A percentile compares a stretch with the other conserved stretches of the same genome.
phyloP scores from a whole-genome alignment of 2,329 filamentous ascomycete species.

The Diplodia corticola region DNA sequence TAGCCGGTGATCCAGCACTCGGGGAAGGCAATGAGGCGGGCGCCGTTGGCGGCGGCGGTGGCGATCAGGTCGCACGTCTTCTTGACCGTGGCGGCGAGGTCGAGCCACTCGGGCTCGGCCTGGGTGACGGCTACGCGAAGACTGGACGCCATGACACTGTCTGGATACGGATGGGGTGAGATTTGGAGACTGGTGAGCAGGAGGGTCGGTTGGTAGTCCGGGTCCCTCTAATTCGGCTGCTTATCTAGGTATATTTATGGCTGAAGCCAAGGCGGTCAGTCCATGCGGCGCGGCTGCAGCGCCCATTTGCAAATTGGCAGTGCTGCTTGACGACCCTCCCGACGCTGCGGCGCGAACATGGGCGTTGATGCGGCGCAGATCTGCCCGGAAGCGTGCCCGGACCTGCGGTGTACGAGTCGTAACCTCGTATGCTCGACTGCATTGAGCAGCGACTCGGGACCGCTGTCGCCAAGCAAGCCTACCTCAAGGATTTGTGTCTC shows the following conservation, averaged over 20 bases:
- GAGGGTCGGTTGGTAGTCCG: not conserved
- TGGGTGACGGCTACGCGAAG: slow-evolving; percentile 54
- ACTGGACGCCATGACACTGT: not conserved
- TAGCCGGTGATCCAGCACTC: slow-evolving; percentile 51
- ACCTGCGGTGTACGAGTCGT: not conserved
- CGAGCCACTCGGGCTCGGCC: slow-evolving; percentile 62
- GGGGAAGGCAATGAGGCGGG: slow-evolving; percentile 54
- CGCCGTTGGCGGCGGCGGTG: slow-evolving; percentile 55
- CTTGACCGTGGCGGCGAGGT: slow-evolving; percentile 54
- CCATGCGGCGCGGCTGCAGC: not conserved
- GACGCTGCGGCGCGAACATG: not conserved
- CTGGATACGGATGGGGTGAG: not conserved
- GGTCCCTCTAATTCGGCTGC: not conserved
- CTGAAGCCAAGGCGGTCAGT: not conserved
- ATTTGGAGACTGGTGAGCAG: not conserved
- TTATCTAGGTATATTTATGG: slow-evolving; percentile 5
- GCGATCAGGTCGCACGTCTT: slow-evolving; percentile 61
- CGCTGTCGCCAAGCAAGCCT: not conserved
- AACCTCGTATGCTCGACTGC: not conserved
- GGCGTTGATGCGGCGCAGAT: not conserved
- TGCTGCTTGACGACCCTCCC: not conserved
- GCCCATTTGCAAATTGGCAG: not conserved
- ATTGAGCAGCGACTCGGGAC: not conserved
- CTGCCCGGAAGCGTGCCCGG: not conserved
- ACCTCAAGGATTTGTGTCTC: not conserved